A percentile compares a stretch with the other conserved stretches of the same genome.
These are phyloP conservation scores for Alternaria triticina DNA, from an alignment of 2,329 filamentous ascomycete species.

Conservation along the genomic window DNA sequence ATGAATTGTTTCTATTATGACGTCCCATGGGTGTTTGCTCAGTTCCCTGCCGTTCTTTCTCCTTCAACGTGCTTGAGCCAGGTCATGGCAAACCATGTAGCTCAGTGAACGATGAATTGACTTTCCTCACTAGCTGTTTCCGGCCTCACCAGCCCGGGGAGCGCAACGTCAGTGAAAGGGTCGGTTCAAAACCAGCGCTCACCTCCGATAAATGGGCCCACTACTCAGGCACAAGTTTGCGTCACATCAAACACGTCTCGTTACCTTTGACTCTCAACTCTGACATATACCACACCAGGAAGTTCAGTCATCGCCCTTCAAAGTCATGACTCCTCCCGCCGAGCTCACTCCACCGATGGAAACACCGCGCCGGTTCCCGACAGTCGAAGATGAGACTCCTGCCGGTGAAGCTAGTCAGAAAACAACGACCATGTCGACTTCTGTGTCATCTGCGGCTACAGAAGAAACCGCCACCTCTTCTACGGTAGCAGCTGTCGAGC, in stretches of 20 bases:
- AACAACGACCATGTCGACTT: neutral
- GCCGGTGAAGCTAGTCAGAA: neutral
- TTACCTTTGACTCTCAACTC: neutral
- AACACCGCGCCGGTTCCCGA: neutral
- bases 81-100: neutral
- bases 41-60: neutral
- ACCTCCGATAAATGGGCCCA: neutral
- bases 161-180: neutral
- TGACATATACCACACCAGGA: neutral
- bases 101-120: neutral
- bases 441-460: neutral
- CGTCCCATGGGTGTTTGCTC: neutral
- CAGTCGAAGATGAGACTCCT: neutral
- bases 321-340: neutral
- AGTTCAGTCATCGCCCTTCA: neutral
- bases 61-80: neutral
- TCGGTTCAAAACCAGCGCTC: neutral
- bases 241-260: neutral
- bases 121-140: fast-evolving
- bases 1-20: neutral
- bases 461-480: neutral
- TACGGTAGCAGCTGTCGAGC: neutral
- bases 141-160: neutral
- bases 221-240: neutral
- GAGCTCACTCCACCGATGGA: neutral